phyloP scores from a whole-genome alignment of 495 filamentous ascomycete genomes.

The Cairneyella variabilis region DNA sequence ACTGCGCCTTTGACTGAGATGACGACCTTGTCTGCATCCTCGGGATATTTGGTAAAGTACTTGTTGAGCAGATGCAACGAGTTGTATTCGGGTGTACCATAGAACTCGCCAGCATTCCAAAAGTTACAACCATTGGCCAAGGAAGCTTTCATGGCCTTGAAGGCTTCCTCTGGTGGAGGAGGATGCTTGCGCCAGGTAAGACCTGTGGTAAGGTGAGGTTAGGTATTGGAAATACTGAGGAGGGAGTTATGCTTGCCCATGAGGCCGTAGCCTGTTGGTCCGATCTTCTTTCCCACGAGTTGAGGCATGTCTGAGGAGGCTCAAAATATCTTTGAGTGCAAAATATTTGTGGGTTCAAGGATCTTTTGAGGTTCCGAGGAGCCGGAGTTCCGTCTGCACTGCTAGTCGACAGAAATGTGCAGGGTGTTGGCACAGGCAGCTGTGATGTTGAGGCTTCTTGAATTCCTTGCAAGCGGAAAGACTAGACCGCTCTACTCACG shows the following conservation, averaged over 20 bases:
- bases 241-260: slow-evolving; percentile 38
- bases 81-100: slow-evolving; percentile 69
- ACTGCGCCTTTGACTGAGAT: slow-evolving; percentile 62
- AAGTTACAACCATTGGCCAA: slow-evolving; percentile 64
- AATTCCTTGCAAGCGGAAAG: too few relatives aligned
- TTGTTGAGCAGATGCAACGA: slow-evolving; percentile 57
- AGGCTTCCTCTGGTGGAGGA: slow-evolving; percentile 54
- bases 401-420: too few relatives aligned
- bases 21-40: slow-evolving; percentile 61
- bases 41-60: slow-evolving; percentile 66
- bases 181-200: slow-evolving; percentile 69
- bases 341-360: too few relatives aligned
- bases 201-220: slow-evolving; percentile 44
- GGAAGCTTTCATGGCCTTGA: slow-evolving; percentile 64
- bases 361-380: too few relatives aligned
- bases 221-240: neutral
- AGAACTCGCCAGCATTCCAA: slow-evolving; percentile 83
- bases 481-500: too few relatives aligned
- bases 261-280: slow-evolving; percentile 54
- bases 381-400: too few relatives aligned
- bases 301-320: slow-evolving; percentile 37
- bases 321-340: neutral
- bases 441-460: too few relatives aligned
- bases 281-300: slow-evolving; percentile 46
- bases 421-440: too few relatives aligned